Evolutionary conservation across 2,329 filamentous ascomycete species (phyloP), one percentile per base, ranked within the genome.

Genomic region (Cladophialophora exuberans): DNA sequence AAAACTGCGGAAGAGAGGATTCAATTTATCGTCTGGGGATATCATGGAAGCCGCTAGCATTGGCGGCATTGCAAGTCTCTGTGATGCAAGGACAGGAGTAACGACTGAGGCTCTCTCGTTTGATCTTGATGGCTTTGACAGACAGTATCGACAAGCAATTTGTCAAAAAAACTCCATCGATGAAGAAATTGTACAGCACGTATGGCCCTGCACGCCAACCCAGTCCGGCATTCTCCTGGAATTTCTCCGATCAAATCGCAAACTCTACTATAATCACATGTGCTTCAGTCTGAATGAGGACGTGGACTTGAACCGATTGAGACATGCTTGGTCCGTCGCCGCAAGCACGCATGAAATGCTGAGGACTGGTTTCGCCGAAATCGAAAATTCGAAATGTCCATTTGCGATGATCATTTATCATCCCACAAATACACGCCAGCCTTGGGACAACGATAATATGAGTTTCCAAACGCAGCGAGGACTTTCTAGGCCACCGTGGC

Each of bases 151-250:
- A 4, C 25, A 50, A 15, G 63, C 22, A 43, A 30, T 61, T 4
- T 58, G 48, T 42, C 36, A 20, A 33, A 44, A 41, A 11, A 46
- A 56, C 17, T n/a, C 30, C 20, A 54, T 61, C 17, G 46, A 53
- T 17, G 44, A 35, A 48, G 33, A n/a, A 18, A 6, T 31, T 63
- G 4, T 90, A 1, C 79, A 87, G 59, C 73, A 78, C 1, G 67
- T 94, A 3, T 76, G 88, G 1, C 92, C 92, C 0, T 96, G 90
- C 67, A 96, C 91, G 0, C 79, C 87, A 0, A 76, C 91, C 0
- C 92, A 97, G 64, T 81, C 83, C 44, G 90, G 89, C 0, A 91
- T 97, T 81, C 68, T 96, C 45, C 85, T 85, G 0, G 84, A 89
- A 15, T 95, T 88, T 59, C 66, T 88, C 15, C 80, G 84, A 49